Evolutionary conservation across 1,284 basidiomycete species (phyloP), one percentile per base, ranked within the genome.

Genomic region (Inonotus hispidus): DNA sequence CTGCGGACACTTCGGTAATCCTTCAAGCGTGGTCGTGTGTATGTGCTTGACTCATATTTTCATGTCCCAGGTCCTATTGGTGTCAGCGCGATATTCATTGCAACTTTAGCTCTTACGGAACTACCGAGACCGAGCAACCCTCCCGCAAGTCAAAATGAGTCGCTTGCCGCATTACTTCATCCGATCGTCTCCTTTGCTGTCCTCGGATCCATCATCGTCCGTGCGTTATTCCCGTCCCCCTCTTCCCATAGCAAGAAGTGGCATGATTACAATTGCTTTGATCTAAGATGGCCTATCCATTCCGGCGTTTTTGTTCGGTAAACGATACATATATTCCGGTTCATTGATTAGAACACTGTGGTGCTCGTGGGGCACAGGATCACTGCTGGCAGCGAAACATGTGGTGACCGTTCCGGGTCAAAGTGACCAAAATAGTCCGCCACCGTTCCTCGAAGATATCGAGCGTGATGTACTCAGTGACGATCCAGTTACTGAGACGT

Each of bases 111-210:
- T 1, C 72, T 86, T 3, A 80, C 79, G 41, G 83, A 83, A 63
- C 77, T 96, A 0, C 87, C 90, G 1, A 73, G 71, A 21, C 84
- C 89, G 0, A 71, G 75, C 0, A 69, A 73, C 54, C 80, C 88
- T 0, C 89, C 90, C 0, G 75, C 78, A 52, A 79, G 77, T 41
- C 85, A 92, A 68, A 79, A 85, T 38, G 89, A 95, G 66, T 67
- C 85, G 5, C 78, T 96, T 16, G 82, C 87, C 0, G 80, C 84
- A 8, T 80, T 77, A 11, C 78, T 95, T 16, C 84, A 91, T 64
- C 90, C 92, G 1, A 86, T 96, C 50, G 89, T 93, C 0, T 80
- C 88, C 1, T 95, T 95, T 71, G 75, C 95, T 41, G 92, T 96
- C 1, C 77, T 96, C 0, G 79, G 86, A 3, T 95, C 93, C 0